Evolutionary conservation across 208 protist species (phyloP), one percentile per base, ranked within the genome.

Genomic region (Vickermania ingenoplastis): DNA sequence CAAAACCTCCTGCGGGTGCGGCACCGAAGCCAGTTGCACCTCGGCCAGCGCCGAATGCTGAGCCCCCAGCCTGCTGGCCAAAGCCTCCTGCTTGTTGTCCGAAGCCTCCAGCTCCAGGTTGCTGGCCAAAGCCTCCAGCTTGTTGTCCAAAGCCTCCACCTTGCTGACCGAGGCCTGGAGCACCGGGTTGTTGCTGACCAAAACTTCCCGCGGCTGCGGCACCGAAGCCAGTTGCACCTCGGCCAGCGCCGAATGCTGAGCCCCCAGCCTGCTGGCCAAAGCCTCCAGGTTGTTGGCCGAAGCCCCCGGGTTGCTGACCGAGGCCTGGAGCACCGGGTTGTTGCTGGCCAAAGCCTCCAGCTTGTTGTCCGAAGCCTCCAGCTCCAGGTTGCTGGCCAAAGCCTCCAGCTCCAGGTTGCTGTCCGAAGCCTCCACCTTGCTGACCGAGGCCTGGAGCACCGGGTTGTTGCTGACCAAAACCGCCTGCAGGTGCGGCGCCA

Each of bases 81-180:
- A 74, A 73, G 45, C 68, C 67, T 36, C 49, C 57, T 52, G 36
- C 23, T 7, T 25, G 54, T 31, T 71, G 73, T 21, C 77, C 77
- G 52, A 89, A 89, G 21, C 78, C 82, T 41, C 71, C 75, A 36
- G 65, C 59, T 29, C 30, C 49, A 26, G 30, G 25, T 36, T 4
- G 52, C 21, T 7, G 41, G 41, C 63, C 67, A 64, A 73, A 73
- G 24, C 59, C 61, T 27, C 72, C 72, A 14, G 57, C 30, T 36
- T 48, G 69, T 52, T 83, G 77, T 2, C 77, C 77, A 59, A 79
- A 79, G 22, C 65, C 73, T 22, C 67, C 71, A 0, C 57, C 57
- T 31, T 23, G 41, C 36, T 78, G 66, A 26, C 71, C 71, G 54
- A 77, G 73, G 27, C 65, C 71, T 17, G 60, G 50, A 0, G 56